A percentile compares a stretch with the other conserved stretches of the same genome.
These are phyloP conservation scores for Aspergillus pseudoterreus DNA, from an alignment of 2,329 filamentous ascomycete species.

Conservation along the genomic window DNA sequence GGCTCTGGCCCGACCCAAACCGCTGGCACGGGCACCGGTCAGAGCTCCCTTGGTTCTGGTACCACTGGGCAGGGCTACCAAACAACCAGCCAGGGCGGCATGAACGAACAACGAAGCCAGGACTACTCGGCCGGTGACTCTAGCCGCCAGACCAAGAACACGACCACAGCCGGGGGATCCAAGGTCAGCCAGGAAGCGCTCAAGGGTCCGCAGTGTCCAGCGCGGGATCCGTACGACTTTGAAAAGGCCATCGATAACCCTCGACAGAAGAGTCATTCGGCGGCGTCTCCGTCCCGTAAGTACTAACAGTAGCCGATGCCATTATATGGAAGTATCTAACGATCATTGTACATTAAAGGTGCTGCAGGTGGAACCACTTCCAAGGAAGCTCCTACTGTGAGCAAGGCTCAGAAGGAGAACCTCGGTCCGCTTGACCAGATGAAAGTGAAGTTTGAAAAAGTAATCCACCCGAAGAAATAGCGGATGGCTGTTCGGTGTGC, in stretches of 20 bases:
- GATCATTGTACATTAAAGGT: not conserved
- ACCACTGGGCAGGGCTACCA: not conserved
- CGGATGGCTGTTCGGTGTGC: not conserved
- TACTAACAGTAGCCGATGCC: not conserved
- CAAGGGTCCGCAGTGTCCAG: conserved; percentile 24
- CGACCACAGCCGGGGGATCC: not conserved
- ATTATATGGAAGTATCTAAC: not conserved
- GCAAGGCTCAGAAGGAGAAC: conserved; percentile 3
- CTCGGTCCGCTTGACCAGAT: conserved; percentile 16
- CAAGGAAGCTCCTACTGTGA: not conserved
- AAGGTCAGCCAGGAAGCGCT: conserved; percentile 28
- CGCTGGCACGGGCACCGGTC: not conserved
- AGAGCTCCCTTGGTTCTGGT: not conserved
- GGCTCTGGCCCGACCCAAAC: not conserved
- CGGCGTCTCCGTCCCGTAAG: not conserved
- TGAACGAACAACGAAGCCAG: not conserved
- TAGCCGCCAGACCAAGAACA: not conserved
- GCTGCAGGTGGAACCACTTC: not conserved
- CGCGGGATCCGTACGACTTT: conserved; percentile 24
- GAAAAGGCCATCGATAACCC: conserved; percentile 23
- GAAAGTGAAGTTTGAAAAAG: conserved; percentile 34
- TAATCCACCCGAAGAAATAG: conserved; percentile 11
- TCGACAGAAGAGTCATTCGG: not conserved
- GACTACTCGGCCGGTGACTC: not conserved
- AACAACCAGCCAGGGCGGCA: not conserved